These are phyloP conservation scores for Trametes sp. DNA, from an alignment of 1,284 basidiomycete genomes.

Conservation along the genomic window DNA sequence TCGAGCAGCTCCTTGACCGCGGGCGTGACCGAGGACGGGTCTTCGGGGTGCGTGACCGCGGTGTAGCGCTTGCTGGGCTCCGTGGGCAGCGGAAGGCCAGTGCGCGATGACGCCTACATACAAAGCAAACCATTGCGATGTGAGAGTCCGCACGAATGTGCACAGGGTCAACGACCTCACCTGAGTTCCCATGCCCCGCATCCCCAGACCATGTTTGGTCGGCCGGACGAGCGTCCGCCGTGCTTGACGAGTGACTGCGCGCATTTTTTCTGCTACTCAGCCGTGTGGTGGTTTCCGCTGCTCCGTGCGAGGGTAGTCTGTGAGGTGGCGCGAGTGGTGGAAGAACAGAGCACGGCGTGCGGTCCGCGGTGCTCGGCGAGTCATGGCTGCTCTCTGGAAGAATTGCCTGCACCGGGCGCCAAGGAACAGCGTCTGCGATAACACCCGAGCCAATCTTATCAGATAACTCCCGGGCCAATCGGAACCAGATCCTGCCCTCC, in stretches of 20 bases:
- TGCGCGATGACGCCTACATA: conserved; percentile 14
- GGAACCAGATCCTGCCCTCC: too few species aligned
- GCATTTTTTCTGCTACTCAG: conserved; percentile 15
- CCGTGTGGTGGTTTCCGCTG: background rate
- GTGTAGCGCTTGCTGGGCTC: conserved; percentile 51
- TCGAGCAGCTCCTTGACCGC: conserved; percentile 55
- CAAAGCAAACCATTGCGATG: background rate
- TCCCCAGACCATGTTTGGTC: conserved; percentile 19
- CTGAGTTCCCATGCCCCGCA: conserved; percentile 27
- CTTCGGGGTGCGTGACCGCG: conserved; percentile 57
- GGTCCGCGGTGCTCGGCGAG: conserved; percentile 9
- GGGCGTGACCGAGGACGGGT: conserved; percentile 40
- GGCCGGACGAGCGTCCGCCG: conserved; percentile 23
- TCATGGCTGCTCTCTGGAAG: conserved; percentile 18
- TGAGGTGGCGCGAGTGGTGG: conserved; percentile 4
- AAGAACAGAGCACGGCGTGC: conserved; percentile 14
- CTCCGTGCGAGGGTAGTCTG: background rate
- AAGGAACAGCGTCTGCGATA: conserved; percentile 2
- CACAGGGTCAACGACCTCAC: conserved; percentile 7
- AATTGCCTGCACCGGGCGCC: conserved; percentile 9
- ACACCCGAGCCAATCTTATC: conserved; percentile 1
- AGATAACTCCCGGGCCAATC: conserved; percentile 7
- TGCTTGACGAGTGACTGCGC: conserved; percentile 27
- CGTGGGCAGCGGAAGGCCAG: conserved; percentile 26
- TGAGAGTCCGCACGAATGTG: background rate